A percentile compares a stretch with the other conserved stretches of the same genome.
phyloP scores from a whole-genome alignment of 1,284 basidiomycete genomes.

The Mycosarcoma mackinlayi region DNA sequence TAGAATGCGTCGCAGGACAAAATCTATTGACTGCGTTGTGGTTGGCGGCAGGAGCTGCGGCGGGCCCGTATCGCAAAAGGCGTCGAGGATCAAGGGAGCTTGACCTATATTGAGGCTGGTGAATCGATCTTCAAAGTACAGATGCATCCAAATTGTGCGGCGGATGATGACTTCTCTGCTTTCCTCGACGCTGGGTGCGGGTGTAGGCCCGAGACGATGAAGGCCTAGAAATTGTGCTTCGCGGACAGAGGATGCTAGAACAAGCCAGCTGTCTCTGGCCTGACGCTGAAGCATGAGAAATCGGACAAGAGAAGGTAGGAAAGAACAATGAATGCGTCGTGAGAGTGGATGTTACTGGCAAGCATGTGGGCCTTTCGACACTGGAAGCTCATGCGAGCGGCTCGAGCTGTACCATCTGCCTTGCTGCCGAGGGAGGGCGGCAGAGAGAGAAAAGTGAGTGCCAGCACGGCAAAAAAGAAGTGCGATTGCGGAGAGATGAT shows the following conservation, averaged over 20 bases:
- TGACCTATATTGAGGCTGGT: slow-evolving; percentile 23
- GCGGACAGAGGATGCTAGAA: slow-evolving; percentile 7
- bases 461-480: slow-evolving; percentile 13
- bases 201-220: slow-evolving; percentile 17
- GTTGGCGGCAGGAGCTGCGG: neutral
- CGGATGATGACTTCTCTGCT: slow-evolving; percentile 5
- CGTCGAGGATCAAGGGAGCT: slow-evolving; percentile 21
- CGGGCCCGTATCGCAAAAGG: slow-evolving; percentile 15
- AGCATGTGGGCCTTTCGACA: slow-evolving; percentile 12
- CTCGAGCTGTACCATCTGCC: slow-evolving; percentile 5
- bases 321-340: slow-evolving; percentile 21
- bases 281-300: slow-evolving; percentile 27
- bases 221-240: slow-evolving; percentile 23
- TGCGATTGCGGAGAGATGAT: slow-evolving; percentile 23
- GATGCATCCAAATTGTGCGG: slow-evolving; percentile 16
- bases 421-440: slow-evolving; percentile 12
- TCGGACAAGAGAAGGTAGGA: slow-evolving; percentile 11
- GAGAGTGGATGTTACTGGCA: slow-evolving; percentile 14
- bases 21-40: neutral
- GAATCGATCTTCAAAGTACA: slow-evolving; percentile 19
- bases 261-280: slow-evolving; percentile 29
- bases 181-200: neutral
- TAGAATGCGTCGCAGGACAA: slow-evolving; percentile 6
- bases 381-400: slow-evolving; percentile 12
- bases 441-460: slow-evolving; percentile 14